Conservation (phyloP, 768 basidiomycete species). For the Cubamyces sp. region DNA sequence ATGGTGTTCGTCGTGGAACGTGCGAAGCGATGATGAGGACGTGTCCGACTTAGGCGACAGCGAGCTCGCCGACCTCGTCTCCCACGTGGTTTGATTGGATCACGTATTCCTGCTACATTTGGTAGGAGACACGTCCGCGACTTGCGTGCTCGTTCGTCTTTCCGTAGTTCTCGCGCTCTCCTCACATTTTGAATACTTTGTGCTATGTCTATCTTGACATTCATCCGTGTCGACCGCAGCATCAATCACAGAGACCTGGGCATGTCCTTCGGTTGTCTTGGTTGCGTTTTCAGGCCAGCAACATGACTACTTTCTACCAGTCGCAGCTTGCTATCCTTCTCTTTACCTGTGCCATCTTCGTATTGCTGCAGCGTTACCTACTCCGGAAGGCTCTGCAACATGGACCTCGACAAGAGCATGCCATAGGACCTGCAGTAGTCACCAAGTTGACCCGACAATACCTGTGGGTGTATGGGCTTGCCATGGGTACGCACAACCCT, state of each 20-base stretch:
- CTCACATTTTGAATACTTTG: not conserved
- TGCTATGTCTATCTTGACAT: no score
- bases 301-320: conserved; percentile 33
- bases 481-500: conserved; percentile 59
- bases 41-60: conserved; percentile 11
- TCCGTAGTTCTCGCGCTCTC: not conserved
- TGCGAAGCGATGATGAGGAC: conserved; percentile 23
- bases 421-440: not conserved
- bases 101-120: not conserved
- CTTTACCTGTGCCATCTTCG: conserved; percentile 22
- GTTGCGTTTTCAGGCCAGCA: no score
- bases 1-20: conserved; percentile 9
- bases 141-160: conserved; percentile 3
- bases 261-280: no score
- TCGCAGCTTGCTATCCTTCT: conserved; percentile 33
- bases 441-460: conserved; percentile 49
- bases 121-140: not conserved
- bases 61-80: not conserved
- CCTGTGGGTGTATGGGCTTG: conserved; percentile 68
- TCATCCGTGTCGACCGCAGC: no score
- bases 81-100: conserved; percentile 14
- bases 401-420: not conserved
- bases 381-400: conserved; percentile 17
- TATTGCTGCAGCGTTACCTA: conserved; percentile 30
- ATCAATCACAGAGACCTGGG: no score